Evolutionary conservation across 176 grass and related monocot genomes (phyloP), one percentile per base, ranked within the genome.

Genomic region (Tuctoria greenei): DNA sequence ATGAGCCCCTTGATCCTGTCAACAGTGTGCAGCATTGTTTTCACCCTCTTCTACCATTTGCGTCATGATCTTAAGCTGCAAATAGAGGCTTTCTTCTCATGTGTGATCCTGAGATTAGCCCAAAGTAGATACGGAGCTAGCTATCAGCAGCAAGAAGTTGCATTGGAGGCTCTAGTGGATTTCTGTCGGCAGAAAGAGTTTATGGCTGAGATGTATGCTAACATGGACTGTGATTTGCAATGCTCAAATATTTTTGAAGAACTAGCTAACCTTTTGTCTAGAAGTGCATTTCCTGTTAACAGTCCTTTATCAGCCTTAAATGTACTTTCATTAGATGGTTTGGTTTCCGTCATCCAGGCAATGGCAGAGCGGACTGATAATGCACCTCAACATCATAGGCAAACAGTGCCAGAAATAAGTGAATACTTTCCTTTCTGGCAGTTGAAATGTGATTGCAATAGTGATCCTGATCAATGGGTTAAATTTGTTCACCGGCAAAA

Each of bases 171-270:
- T 83, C 76, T 99, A n/a, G 85, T 95, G 52, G 95, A 99, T 83
- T 96, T 96, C 70, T 99, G 95, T 55, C 81, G 91, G 81, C 95
- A 99, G 75, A 95, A 95, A 84, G 86, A 87, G 66, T 99, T 99
- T 71, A 95, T 99, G 91, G 87, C 89, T 23, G 95, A 99, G 82
- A 99, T 99, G 95, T 95, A 95, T 90, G 90, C 77, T 3, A 99
- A 99, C 73, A 95, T 99, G 78, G 95, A 99, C 58, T 99, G 95
- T 77, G 91, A 99, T 76, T 86, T 99, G 65, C 82, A 89, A 61
- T 99, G 89, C 76, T 82, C 67, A 71, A 99, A 99, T 88, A 52
- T 94, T 76, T 98, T 99, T 76, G 95, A 99, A 94, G 95, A 99
- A 31, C 70, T 99, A 67, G 59, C 81, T 79, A 92, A 87, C 66